A percentile compares a stretch with the other conserved stretches of the same genome.
Evolutionary conservation across 2,329 filamentous ascomycete species (phyloP).

Genomic region (Cadophora sp.): DNA sequence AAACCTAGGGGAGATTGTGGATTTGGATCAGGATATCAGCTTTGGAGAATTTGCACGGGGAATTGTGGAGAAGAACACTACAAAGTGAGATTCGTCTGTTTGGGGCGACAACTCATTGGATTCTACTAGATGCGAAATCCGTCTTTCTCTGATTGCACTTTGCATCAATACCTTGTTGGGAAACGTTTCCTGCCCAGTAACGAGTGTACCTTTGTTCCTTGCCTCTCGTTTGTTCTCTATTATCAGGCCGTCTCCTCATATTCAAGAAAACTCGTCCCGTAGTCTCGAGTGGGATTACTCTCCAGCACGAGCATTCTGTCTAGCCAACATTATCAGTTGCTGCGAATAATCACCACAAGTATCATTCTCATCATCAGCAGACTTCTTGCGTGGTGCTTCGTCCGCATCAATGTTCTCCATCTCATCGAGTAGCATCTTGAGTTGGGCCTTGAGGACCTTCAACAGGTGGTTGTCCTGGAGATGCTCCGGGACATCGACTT

Average conservation of each 20-base stretch:
- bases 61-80: slow-evolving; percentile 46
- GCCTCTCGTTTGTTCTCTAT: neutral
- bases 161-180: neutral
- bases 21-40: slow-evolving; percentile 68
- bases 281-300: neutral
- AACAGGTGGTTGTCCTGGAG: slow-evolving; percentile 36
- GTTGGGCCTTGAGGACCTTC: slow-evolving; percentile 33
- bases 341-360: slow-evolving; percentile 10
- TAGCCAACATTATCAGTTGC: slow-evolving; percentile 5
- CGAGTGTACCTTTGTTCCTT: neutral
- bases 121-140: neutral
- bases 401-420: slow-evolving; percentile 39
- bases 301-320: neutral
- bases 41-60: slow-evolving; percentile 76
- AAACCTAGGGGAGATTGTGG: slow-evolving; percentile 82
- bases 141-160: neutral
- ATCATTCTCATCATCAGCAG: slow-evolving; percentile 9
- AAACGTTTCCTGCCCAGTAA: neutral
- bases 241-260: neutral
- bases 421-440: slow-evolving; percentile 37
- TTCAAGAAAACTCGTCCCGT: neutral
- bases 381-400: neutral
- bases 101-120: neutral
- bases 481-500: slow-evolving; percentile 32
- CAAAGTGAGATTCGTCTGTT: slow-evolving; percentile 34